These are phyloP conservation scores for Cytospora schulzeri DNA, from an alignment of 2,329 filamentous ascomycete genomes.

Conservation along the genomic window DNA sequence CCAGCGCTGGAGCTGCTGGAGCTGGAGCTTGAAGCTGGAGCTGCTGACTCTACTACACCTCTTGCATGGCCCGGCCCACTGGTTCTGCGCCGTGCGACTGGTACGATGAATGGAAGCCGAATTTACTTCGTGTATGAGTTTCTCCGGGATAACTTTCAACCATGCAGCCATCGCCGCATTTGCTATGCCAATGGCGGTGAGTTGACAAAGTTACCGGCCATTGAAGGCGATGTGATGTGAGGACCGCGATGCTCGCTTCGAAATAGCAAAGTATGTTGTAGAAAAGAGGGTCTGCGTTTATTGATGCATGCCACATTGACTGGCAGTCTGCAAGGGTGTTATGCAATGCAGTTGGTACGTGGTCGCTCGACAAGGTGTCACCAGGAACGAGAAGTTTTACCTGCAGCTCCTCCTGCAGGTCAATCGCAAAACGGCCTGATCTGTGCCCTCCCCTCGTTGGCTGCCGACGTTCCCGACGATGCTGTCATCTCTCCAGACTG, in stretches of 20 bases:
- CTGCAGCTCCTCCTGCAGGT: conserved; percentile 22
- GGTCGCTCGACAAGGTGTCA: conserved; percentile 18
- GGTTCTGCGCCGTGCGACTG: background rate
- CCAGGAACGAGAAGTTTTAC: conserved; percentile 16
- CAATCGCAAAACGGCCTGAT: conserved; percentile 8
- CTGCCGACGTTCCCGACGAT: conserved; percentile 1
- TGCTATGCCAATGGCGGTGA: background rate
- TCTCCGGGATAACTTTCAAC: background rate
- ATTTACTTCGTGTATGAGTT: background rate
- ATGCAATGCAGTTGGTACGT: conserved; percentile 28
- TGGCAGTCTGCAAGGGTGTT: conserved; percentile 2
- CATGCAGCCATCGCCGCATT: background rate
- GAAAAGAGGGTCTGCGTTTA: background rate
- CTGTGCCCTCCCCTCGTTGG: conserved; percentile 2
- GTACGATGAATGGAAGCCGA: background rate
- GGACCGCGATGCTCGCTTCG: background rate
- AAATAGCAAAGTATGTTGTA: background rate
- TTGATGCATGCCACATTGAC: background rate
- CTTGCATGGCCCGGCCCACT: background rate
- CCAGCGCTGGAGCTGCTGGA: too few species aligned
- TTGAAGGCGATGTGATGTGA: background rate
- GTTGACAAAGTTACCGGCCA: background rate
- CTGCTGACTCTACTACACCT: background rate
- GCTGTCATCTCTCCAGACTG: background rate
- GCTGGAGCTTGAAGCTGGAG: too few species aligned